Conservation (phyloP, 352 stramenopile genomes). For the Pythium coloratum region DNA sequence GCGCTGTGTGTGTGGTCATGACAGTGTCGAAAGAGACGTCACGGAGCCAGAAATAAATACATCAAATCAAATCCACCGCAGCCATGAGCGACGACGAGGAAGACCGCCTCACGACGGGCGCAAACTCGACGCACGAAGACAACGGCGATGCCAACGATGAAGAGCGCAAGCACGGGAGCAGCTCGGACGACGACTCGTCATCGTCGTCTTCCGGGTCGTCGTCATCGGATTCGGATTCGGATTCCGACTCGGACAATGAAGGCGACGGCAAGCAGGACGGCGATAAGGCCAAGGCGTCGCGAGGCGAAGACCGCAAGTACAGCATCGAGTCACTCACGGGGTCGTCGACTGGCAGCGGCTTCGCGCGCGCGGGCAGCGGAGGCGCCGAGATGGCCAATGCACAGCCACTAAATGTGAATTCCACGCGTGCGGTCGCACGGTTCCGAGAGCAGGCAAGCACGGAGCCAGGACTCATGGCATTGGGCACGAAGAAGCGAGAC, state of each 20-base stretch:
- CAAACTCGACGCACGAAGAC: constrained; percentile 27
- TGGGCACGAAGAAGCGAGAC: constrained; percentile 84
- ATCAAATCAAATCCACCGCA: not conserved
- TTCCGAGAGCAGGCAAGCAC: constrained; percentile 62
- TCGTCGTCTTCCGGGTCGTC: constrained; percentile 71
- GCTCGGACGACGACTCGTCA: constrained; percentile 75
- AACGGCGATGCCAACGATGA: constrained; percentile 29
- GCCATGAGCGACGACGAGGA: constrained; percentile 42
- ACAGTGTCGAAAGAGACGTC: not conserved
- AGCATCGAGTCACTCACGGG: constrained; percentile 36
- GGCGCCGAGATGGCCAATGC: constrained; percentile 20
- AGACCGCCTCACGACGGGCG: constrained; percentile 15
- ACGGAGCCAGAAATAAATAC: constrained; percentile 5
- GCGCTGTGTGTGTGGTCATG: constrained; percentile 1
- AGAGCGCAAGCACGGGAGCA: constrained; percentile 40
- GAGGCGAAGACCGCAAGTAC: constrained; percentile 34
- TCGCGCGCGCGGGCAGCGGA: constrained; percentile 11
- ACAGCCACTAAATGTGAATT: constrained; percentile 72
- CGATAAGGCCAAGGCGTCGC: constrained; percentile 8
- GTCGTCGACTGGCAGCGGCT: constrained; percentile 18
- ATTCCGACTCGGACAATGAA: constrained; percentile 68
- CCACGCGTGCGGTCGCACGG: constrained; percentile 58
- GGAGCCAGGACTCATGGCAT: constrained; percentile 58
- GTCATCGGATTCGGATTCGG: constrained; percentile 68
- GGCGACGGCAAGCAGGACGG: constrained; percentile 23